Percentiles rank a stretch among this genome's conserved stretches.
phyloP scores from a whole-genome alignment of 768 basidiomycete genomes.

The Cyclocybe aegerita region DNA sequence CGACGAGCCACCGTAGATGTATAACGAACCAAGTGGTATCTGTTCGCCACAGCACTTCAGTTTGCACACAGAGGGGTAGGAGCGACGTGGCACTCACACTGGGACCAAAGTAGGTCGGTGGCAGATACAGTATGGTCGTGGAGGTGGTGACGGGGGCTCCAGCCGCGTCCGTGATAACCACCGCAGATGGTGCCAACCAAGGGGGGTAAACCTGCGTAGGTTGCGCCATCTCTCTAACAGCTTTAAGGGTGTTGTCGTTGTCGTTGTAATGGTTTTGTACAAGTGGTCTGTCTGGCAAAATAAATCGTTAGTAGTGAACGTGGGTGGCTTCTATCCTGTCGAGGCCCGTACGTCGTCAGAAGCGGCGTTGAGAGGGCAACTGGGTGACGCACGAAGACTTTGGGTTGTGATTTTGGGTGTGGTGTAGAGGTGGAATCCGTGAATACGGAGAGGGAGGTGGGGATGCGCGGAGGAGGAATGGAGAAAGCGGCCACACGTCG shows the following conservation, averaged over 20 bases:
- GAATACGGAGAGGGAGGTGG: constrained; percentile 14
- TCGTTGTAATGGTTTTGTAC: constrained; percentile 10
- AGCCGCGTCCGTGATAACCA: constrained; percentile 49
- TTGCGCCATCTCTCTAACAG: constrained; percentile 44
- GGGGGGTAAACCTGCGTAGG: constrained; percentile 70
- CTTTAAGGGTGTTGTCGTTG: constrained; percentile 4
- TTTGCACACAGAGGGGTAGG: not conserved
- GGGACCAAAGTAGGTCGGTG: constrained; percentile 82
- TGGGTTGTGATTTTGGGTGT: constrained; percentile 8
- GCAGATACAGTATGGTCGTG: constrained; percentile 58
- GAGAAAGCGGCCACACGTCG: constrained; percentile 16
- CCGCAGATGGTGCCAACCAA: constrained; percentile 64
- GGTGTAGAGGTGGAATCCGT: constrained; percentile 9
- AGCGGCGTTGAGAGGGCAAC: not conserved
- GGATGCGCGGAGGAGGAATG: constrained; percentile 19
- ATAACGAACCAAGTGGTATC: constrained; percentile 76
- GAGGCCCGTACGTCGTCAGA: not conserved
- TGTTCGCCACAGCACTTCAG: constrained; percentile 23
- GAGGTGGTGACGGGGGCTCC: constrained; percentile 57
- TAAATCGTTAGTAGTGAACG: constrained; percentile 47
- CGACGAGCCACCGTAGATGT: constrained; percentile 75
- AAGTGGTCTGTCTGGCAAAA: constrained; percentile 20
- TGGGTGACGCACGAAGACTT: constrained; percentile 19
- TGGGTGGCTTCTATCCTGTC: constrained; percentile 29
- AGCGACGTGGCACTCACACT: constrained; percentile 52